Conservation (phyloP, 2,329 filamentous ascomycete species). For the Colletotrichum simmondsii region DNA sequence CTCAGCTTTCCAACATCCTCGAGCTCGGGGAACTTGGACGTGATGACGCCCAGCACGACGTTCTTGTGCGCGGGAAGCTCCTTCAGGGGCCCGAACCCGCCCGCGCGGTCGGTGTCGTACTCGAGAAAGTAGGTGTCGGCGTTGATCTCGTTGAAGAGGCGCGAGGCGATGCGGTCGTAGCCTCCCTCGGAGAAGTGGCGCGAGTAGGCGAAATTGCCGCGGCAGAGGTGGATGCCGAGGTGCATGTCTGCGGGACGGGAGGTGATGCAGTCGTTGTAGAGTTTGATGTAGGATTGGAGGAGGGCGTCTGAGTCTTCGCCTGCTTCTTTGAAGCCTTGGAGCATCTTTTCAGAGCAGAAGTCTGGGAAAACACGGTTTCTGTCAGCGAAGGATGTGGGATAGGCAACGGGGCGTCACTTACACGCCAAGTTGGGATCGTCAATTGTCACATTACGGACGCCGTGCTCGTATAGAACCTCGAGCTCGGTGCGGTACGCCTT, state of each 20-base stretch:
- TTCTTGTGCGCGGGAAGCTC: conserved; percentile 70
- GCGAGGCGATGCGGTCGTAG: conserved; percentile 71
- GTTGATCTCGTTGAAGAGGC: conserved; percentile 68
- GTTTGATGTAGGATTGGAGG: conserved; percentile 76
- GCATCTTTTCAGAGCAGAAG: conserved; percentile 72
- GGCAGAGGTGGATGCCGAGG: conserved; percentile 76
- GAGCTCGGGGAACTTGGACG: conserved; percentile 68
- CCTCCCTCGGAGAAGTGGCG: conserved; percentile 73
- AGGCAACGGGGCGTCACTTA: neutral
- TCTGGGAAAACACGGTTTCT: conserved; percentile 41
- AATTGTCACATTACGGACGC: conserved; percentile 67
- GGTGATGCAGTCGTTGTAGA: conserved; percentile 77
- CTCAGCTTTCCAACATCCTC: conserved; percentile 67
- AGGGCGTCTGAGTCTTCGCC: conserved; percentile 58
- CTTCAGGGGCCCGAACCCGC: conserved; percentile 70
- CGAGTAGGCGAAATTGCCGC: conserved; percentile 70
- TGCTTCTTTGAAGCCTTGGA: conserved; percentile 33
- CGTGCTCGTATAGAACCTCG: conserved; percentile 63
- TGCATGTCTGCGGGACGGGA: conserved; percentile 73
- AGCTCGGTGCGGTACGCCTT: conserved; percentile 66
- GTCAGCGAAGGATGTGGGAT: neutral
- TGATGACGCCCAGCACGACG: conserved; percentile 70
- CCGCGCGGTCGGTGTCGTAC: conserved; percentile 69
- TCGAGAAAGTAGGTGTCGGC: conserved; percentile 72
- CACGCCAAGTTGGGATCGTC: conserved; percentile 71